Conservation (phyloP, 129 eudicot genomes). For the Centrapalus pauciflorus region DNA sequence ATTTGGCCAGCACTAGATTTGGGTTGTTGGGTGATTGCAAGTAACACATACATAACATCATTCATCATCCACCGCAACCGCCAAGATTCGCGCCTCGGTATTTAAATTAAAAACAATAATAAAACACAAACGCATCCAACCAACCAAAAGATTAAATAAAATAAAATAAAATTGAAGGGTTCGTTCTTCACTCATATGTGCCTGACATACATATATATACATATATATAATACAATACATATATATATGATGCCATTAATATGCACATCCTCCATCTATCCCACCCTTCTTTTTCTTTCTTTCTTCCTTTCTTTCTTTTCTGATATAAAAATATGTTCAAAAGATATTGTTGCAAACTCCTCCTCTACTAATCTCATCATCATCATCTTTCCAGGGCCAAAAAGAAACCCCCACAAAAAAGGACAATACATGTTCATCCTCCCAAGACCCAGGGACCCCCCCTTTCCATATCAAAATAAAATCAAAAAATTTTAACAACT, state of each 20-base stretch:
- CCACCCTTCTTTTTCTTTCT: background rate
- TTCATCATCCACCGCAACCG: conserved; percentile 6
- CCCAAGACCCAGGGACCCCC: conserved; percentile 16
- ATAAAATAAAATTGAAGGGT: conserved; percentile 35
- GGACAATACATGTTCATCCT: too few species aligned
- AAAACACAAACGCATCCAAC: background rate
- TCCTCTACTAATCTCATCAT: too few species aligned
- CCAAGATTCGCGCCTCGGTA: background rate
- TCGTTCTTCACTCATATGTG: conserved; percentile 7
- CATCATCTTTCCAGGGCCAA: conserved; percentile 19
- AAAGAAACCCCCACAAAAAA: conserved; percentile 21
- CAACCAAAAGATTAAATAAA: conserved; percentile 30
- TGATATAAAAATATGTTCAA: conserved; percentile 20
- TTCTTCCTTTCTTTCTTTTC: background rate
- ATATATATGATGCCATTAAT: background rate
- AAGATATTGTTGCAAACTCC: conserved; percentile 17
- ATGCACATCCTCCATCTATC: conserved; percentile 15
- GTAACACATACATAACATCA: background rate
- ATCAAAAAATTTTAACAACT: background rate
- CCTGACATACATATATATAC: conserved; percentile 25
- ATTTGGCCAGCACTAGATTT: too few species aligned
- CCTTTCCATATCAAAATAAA: background rate
- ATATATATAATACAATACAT: conserved; percentile 20
- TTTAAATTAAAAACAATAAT: background rate
- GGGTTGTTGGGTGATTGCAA: too few species aligned